Evolutionary conservation across 2,329 filamentous ascomycete genomes (phyloP), one percentile per base, ranked within the genome.

Genomic region (Ascochyta viciae-villosae): DNA sequence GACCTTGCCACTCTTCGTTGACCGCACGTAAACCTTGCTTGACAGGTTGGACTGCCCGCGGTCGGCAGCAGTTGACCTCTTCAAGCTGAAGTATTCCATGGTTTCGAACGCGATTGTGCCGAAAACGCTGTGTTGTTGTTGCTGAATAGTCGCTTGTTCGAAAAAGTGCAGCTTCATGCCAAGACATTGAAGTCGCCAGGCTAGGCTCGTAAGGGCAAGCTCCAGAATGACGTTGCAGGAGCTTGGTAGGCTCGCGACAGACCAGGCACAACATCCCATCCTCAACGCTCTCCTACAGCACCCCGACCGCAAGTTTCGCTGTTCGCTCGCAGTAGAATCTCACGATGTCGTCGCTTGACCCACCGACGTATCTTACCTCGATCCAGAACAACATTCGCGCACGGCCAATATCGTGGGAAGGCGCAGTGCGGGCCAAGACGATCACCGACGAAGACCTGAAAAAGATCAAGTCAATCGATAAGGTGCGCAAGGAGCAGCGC

Each of bases 341-440:
- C 65, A 65, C 56, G 65, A 97, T 97, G 93, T 94, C 92, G 49
- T 94, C 92, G 52, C 86, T 96, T 77, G 92, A 97, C 75, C 90
- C 92, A 67, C 93, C 93, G 57, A 90, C 91, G 57, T 97, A 97
- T 78, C 85, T 91, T 63, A 84, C 87, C 74, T 94, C 92, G 66
- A 85, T 97, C 67, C 93, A 96, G 82, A 96, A 91, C 86, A 98
- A 98, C 83, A 96, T 98, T 76, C 91, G 95, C 74, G 90, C 91
- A 74, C 87, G 95, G 66, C 93, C 93, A 64, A 96, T 99, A 79
- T 93, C 94, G 55, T 99, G 95, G 95, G 94, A 98, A 78, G 94
- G 94, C 70, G 93, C 94, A 70, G 92, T 96, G 65, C 87, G 95
- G 77, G 92, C 92, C 68, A 92, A 93, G 77, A 95, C 92, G 72